These are phyloP conservation scores for Terfezia boudieri DNA, from an alignment of 495 filamentous ascomycete genomes.

Conservation along the genomic window DNA sequence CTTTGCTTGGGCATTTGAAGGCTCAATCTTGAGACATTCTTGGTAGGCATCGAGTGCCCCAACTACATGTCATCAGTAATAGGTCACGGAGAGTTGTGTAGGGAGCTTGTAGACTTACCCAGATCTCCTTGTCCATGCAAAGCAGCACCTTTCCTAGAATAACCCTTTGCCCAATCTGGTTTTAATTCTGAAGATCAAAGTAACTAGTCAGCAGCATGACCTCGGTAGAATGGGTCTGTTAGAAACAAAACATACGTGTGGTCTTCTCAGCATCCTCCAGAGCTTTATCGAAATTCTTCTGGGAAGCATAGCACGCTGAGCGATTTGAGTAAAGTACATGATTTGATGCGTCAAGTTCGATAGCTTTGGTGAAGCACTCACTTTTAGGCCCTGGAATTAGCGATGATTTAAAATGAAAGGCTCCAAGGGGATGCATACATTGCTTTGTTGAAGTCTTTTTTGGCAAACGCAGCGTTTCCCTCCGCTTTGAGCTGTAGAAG, in stretches of 20 bases:
- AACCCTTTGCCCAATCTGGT: constrained; percentile 95
- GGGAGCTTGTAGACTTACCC: constrained; percentile 23
- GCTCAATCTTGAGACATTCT: constrained; percentile 72
- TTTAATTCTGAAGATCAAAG: constrained; percentile 39
- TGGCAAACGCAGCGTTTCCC: constrained; percentile 93
- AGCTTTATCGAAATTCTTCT: constrained; percentile 63
- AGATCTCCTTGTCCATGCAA: constrained; percentile 71
- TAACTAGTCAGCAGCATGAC: neutral
- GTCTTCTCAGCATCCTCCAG: constrained; percentile 81
- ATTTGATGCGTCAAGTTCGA: constrained; percentile 66
- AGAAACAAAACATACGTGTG: constrained; percentile 20
- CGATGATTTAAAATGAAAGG: neutral
- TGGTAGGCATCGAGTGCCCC: constrained; percentile 77
- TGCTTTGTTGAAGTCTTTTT: constrained; percentile 86
- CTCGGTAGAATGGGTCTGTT: neutral
- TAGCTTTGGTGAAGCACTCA: constrained; percentile 83
- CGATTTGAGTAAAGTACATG: constrained; percentile 97
- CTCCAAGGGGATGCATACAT: constrained; percentile 38
- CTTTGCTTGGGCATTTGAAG: constrained; percentile 80
- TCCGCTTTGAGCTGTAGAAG: constrained; percentile 52
- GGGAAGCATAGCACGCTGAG: constrained; percentile 85
- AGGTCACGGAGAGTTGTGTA: constrained; percentile 5
- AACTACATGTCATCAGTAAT: constrained; percentile 23
- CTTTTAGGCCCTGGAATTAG: constrained; percentile 25
- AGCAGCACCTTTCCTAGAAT: constrained; percentile 76